Percentiles rank a stretch among this genome's conserved stretches.
Conservation (phyloP, 176 grass and related monocot genomes). For the Aegilops sharonensis region DNA sequence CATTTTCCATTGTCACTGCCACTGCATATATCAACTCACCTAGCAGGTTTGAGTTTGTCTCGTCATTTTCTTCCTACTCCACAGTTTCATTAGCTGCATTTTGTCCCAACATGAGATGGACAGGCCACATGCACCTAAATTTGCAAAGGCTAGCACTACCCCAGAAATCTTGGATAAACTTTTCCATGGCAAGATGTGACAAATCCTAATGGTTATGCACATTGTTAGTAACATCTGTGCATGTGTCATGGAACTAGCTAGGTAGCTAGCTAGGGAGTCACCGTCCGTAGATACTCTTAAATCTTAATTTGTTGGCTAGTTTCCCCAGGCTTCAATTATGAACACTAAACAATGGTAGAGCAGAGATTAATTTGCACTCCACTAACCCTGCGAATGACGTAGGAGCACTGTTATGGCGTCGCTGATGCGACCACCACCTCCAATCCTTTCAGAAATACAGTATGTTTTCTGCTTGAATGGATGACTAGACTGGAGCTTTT, state of each 20-base stretch:
- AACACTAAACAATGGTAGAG: conserved; percentile 16
- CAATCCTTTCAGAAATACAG: not conserved
- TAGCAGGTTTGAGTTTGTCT: not conserved
- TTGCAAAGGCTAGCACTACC: conserved; percentile 16
- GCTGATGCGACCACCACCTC: not conserved
- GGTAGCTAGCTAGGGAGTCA: conserved; percentile 3
- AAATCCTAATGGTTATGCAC: conserved; percentile 14
- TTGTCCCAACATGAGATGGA: not conserved
- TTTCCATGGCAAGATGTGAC: not conserved
- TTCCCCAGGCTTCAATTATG: conserved; percentile 44
- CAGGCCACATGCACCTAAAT: not conserved
- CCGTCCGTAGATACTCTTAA: not conserved
- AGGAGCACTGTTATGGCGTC: conserved; percentile 10
- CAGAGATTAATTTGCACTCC: conserved; percentile 15
- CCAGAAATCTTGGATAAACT: not conserved
- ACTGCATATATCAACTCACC: conserved; percentile 18
- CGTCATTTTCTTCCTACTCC: not conserved
- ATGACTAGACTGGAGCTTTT: not conserved
- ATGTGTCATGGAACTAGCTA: not conserved
- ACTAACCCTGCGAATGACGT: conserved; percentile 17
- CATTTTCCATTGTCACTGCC: not conserved
- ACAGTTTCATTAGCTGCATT: too few relatives aligned
- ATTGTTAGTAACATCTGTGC: not conserved
- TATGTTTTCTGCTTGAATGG: not conserved
- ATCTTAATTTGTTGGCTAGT: not conserved